Evolutionary conservation across 441 rosid species (phyloP), one percentile per base, ranked within the genome.

Genomic region (Syzygium malaccense): DNA sequence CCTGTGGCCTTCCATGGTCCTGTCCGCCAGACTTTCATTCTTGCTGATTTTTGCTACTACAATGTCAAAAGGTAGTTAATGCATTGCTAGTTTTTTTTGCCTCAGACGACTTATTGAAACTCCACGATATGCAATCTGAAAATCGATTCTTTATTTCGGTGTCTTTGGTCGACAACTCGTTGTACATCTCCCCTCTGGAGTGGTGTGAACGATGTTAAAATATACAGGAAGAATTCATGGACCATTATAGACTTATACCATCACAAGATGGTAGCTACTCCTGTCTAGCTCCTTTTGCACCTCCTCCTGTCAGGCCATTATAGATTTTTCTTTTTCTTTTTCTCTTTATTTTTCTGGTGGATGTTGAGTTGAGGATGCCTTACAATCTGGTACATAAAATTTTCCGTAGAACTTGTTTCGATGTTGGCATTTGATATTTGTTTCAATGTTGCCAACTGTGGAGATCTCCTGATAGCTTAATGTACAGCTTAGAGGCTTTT

Each of bases 21-120:
- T 95, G 86, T 92, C 95, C 3, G 95, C 87, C 96, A 93, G 90
- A 95, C 97, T 28, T 94, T 92, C 92, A 93, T 95, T 84, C 92
- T 95, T 13, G 95, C 95, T 0, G 96, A 94, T 87, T 95, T 94
- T 79, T 94, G 97, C 92, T 94, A 95, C 93, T 95, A 95, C 91
- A 94, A 93, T 80, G 93, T 95, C 85, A 92, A 93, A 88, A 94
- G 95, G 95, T 94, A 86, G 45, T 89, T 88, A 58, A 20, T 51
- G 64, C 83, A 75, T 12, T 71, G n/a, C 86, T 41, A 58, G n/a
- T 54, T 49, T 71, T 49, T 71, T 48, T 45, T 87, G 30, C 56
- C 55, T 18, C 11, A 75, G n/a, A 28, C 53, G 14, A 51, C 51
- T 88, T 80, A 57, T 51, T 55, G 75, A 85, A 32, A 68, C 85